A percentile compares a stretch with the other conserved stretches of the same genome.
Evolutionary conservation across 805 yeast genomes (phyloP).

Genomic region (Wickerhamiella brachini): DNA sequence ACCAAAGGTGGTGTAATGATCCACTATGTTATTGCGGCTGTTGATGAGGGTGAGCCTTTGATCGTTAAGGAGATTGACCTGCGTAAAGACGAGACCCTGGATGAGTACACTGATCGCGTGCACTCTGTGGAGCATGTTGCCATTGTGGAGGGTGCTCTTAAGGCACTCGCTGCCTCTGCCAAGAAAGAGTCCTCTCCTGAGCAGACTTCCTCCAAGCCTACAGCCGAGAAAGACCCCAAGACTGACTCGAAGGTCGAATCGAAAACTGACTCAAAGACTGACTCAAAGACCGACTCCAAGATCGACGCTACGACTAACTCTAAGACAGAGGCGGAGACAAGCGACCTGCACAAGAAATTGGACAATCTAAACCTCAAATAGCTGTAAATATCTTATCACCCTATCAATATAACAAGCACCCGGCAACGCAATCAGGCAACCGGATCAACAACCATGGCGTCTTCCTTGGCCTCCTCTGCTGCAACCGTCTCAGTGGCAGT

Average conservation of each 20-base stretch:
- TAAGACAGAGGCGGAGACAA: too few relatives aligned
- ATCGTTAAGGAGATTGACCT: slow-evolving; percentile 68
- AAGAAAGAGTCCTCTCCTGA: background rate
- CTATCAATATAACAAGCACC: too few relatives aligned
- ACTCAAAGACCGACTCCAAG: background rate
- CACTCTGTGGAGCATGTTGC: slow-evolving; percentile 80
- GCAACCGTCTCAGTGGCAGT: slow-evolving; percentile 34
- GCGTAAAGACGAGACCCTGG: slow-evolving; percentile 58
- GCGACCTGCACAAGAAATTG: background rate
- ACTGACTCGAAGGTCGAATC: background rate
- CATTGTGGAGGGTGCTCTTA: slow-evolving; percentile 78
- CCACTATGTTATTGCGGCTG: slow-evolving; percentile 91
- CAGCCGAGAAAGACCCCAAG: background rate
- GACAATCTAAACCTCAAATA: background rate
- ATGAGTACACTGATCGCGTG: slow-evolving; percentile 67
- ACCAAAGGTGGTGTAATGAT: slow-evolving; percentile 87
- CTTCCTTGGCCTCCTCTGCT: slow-evolving; percentile 46
- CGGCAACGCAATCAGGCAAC: too few relatives aligned
- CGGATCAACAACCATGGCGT: slow-evolving; percentile 40
- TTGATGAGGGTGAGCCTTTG: slow-evolving; percentile 85
- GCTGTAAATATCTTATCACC: background rate
- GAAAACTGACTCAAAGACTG: background rate
- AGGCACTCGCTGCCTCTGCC: slow-evolving; percentile 30
- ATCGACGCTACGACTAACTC: too few relatives aligned
- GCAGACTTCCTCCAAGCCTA: background rate